Percentiles rank a stretch among this genome's conserved stretches.
Conservation (phyloP, 192 early-diverging fungal species). For the Gaertneriomyces semiglobifer region DNA sequence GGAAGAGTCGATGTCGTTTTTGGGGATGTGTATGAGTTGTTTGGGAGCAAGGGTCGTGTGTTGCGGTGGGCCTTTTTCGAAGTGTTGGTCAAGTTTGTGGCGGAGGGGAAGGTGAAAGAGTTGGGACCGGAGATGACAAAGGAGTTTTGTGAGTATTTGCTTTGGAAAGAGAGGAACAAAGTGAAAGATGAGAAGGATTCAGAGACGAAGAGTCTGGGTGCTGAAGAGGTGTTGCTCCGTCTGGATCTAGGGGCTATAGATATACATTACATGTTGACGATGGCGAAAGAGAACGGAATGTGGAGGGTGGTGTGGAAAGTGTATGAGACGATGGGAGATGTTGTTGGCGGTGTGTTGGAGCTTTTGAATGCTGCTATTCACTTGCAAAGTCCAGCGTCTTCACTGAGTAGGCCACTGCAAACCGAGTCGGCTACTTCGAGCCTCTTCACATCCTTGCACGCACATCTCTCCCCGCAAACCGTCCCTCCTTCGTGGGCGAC, state of each 20-base stretch:
- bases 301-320: slow-evolving; percentile 42
- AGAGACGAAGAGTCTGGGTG: no score
- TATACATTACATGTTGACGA: slow-evolving; percentile 33
- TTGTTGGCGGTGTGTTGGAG: slow-evolving; percentile 41
- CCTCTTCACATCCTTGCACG: no score
- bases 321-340: slow-evolving; percentile 45
- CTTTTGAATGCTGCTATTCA: slow-evolving; percentile 10
- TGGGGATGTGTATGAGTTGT: slow-evolving; percentile 38
- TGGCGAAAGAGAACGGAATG: slow-evolving; percentile 35
- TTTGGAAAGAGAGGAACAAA: no score
- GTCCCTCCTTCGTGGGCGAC: no score
- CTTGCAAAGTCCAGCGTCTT: no score
- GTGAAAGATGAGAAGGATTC: no score
- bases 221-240: slow-evolving; percentile 43
- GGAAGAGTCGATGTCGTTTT: slow-evolving; percentile 43
- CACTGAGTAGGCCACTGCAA: not conserved
- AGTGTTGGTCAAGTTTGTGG: slow-evolving; percentile 25
- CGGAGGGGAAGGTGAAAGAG: no score
- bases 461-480: no score
- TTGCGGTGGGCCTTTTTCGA: slow-evolving; percentile 35
- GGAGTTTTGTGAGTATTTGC: no score
- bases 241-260: slow-evolving; percentile 43
- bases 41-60: no score
- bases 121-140: no score
- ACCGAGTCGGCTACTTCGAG: not conserved